Percentiles rank a stretch among this genome's conserved stretches.
These are phyloP conservation scores for Sistotremastrum suecicum DNA, from an alignment of 768 basidiomycete genomes.

Conservation along the genomic window DNA sequence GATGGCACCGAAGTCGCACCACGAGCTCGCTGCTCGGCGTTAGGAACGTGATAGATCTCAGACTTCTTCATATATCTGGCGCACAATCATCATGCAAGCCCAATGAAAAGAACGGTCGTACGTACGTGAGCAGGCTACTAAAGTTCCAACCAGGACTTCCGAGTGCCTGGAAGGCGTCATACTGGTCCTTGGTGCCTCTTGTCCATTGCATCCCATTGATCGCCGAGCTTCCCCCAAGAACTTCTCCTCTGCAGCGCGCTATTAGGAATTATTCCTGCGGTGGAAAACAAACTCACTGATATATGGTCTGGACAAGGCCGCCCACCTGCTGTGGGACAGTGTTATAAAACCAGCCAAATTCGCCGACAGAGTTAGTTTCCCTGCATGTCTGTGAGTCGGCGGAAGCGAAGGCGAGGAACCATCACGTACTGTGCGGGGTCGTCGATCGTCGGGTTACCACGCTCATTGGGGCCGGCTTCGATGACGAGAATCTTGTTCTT, in stretches of 20 bases:
- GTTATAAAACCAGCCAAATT: too few relatives aligned
- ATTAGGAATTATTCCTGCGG: too few relatives aligned
- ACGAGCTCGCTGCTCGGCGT: constrained; percentile 27
- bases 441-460: constrained; percentile 28
- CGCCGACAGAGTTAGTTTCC: too few relatives aligned
- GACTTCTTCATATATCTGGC: constrained; percentile 4
- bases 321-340: too few relatives aligned
- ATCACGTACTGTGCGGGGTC: constrained; percentile 12
- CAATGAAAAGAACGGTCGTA: constrained; percentile 4
- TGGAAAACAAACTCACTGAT: constrained; percentile 18
- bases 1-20: constrained; percentile 30
- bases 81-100: too few relatives aligned
- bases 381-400: too few relatives aligned
- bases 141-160: constrained; percentile 16
- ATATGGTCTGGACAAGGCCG: constrained; percentile 12
- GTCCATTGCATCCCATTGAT: constrained; percentile 36
- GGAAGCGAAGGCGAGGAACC: too few relatives aligned
- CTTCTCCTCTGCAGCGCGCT: constrained; percentile 25
- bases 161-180: constrained; percentile 27
- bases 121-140: constrained; percentile 16
- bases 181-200: constrained; percentile 29
- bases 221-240: constrained; percentile 23
- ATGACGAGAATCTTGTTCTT: constrained; percentile 30
- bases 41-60: constrained; percentile 33
- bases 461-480: constrained; percentile 37